A percentile compares a stretch with the other conserved stretches of the same genome.
Conservation (phyloP, 495 filamentous ascomycete genomes). For the Penicillium pulvis region DNA sequence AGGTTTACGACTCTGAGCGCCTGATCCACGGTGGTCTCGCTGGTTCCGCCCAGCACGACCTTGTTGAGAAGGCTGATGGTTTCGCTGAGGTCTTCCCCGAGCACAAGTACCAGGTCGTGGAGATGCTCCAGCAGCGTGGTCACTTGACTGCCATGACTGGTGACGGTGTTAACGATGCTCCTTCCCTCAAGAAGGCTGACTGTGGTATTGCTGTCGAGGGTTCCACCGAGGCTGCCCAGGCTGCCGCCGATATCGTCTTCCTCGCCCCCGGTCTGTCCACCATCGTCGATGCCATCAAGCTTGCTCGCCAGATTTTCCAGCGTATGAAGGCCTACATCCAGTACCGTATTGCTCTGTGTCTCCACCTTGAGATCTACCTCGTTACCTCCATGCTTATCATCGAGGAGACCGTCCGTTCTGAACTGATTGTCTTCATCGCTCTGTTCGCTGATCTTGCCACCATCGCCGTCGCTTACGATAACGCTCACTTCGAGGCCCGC, state of each 20-base stretch:
- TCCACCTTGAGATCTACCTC: slow-evolving; percentile 78
- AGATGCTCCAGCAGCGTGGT: slow-evolving; percentile 74
- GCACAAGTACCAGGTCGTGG: slow-evolving; percentile 79
- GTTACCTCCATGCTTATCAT: slow-evolving; percentile 78
- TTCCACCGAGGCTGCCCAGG: slow-evolving; percentile 75
- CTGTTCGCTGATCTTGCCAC: slow-evolving; percentile 78
- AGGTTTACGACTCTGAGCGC: slow-evolving; percentile 76
- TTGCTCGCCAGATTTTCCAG: slow-evolving; percentile 78
- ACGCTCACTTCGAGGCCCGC: slow-evolving; percentile 70
- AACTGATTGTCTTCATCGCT: slow-evolving; percentile 75
- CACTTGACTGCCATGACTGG: slow-evolving; percentile 77
- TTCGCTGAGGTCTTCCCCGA: slow-evolving; percentile 77
- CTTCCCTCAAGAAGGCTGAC: slow-evolving; percentile 72
- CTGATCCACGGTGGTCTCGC: slow-evolving; percentile 74
- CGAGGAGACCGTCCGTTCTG: slow-evolving; percentile 66
- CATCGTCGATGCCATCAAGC: slow-evolving; percentile 78
- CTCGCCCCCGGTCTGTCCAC: slow-evolving; percentile 75
- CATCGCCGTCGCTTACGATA: slow-evolving; percentile 77
- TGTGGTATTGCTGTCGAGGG: slow-evolving; percentile 80
- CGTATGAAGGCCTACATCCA: slow-evolving; percentile 82
- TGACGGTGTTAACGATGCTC: slow-evolving; percentile 75
- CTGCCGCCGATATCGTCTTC: slow-evolving; percentile 79
- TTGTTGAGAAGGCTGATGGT: slow-evolving; percentile 75
- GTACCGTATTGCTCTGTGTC: slow-evolving; percentile 77
- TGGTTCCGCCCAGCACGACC: slow-evolving; percentile 72